Evolutionary conservation across 2,329 filamentous ascomycete species (phyloP).

Genomic region (Claviceps cyperi): DNA sequence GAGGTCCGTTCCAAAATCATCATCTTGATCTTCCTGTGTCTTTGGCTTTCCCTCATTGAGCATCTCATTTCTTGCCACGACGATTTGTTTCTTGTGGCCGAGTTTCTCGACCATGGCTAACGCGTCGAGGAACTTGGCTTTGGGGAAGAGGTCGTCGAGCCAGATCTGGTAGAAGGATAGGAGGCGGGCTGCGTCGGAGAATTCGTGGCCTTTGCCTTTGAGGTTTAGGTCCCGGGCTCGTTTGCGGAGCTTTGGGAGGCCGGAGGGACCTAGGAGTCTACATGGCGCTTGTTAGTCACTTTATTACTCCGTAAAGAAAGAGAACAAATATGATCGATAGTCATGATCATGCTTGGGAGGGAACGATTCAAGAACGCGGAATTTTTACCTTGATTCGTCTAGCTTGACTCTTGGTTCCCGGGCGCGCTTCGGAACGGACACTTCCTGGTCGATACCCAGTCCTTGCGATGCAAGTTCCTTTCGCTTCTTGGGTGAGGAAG

Average conservation of each 20-base stretch:
- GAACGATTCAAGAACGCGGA: neutral
- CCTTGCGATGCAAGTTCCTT: slow-evolving; percentile 32
- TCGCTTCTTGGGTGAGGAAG: slow-evolving; percentile 29
- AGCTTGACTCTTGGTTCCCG: slow-evolving; percentile 66
- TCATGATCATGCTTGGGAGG: too few species aligned
- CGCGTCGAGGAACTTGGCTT: slow-evolving; percentile 85
- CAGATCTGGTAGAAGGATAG: slow-evolving; percentile 89
- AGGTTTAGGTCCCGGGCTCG: slow-evolving; percentile 60
- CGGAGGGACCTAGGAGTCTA: slow-evolving; percentile 67
- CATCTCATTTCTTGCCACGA: slow-evolving; percentile 64
- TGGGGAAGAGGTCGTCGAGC: slow-evolving; percentile 92
- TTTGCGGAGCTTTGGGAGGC: slow-evolving; percentile 67
- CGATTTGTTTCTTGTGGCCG: slow-evolving; percentile 70
- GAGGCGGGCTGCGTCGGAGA: slow-evolving; percentile 67
- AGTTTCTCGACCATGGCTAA: slow-evolving; percentile 83
- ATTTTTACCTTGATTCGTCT: slow-evolving; percentile 57
- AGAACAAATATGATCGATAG: too few species aligned
- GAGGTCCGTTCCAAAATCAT: slow-evolving; percentile 13
- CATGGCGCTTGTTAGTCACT: neutral
- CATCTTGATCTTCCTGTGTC: slow-evolving; percentile 13
- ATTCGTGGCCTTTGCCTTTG: slow-evolving; percentile 94
- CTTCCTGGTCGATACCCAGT: slow-evolving; percentile 73
- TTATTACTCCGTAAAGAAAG: too few species aligned
- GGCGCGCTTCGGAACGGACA: slow-evolving; percentile 65
- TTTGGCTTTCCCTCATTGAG: slow-evolving; percentile 61